phyloP scores from a whole-genome alignment of 2,329 filamentous ascomycete species.

The Huntiella bhutanensis region DNA sequence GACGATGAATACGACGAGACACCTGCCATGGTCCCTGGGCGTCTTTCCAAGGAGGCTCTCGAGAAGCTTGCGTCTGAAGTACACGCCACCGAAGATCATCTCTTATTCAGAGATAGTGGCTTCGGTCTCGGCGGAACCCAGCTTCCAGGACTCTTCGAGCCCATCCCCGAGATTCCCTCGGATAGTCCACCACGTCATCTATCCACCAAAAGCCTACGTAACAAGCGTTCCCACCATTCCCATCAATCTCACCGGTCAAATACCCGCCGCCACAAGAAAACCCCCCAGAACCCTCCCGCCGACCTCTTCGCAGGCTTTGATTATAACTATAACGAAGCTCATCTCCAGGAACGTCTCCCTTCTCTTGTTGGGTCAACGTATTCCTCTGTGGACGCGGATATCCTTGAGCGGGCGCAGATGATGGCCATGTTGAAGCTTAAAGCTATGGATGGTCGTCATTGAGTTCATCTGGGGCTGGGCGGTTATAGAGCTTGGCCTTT shows the following conservation, averaged over 20 bases:
- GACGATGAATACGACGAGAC: not conserved
- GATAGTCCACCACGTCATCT: conserved; percentile 8
- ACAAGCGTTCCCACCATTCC: not conserved
- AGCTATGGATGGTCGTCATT: conserved; percentile 2
- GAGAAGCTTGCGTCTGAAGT: conserved; percentile 8
- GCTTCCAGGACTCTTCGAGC: conserved; percentile 18
- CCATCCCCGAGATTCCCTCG: conserved; percentile 11
- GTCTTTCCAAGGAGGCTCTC: conserved; percentile 3
- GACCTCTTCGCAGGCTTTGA: conserved; percentile 10
- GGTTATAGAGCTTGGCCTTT: not conserved
- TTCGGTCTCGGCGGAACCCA: conserved; percentile 19
- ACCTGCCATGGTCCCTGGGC: not conserved
- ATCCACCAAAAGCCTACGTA: not conserved
- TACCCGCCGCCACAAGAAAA: not conserved
- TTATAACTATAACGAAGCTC: conserved; percentile 3
- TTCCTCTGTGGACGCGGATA: conserved; percentile 3
- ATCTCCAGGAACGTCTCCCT: not conserved
- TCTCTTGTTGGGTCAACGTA: conserved; percentile 3
- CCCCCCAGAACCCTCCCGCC: not conserved
- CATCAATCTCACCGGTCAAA: not conserved
- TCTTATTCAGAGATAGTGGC: conserved; percentile 20
- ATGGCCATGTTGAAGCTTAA: conserved; percentile 5
- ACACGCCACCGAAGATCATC: conserved; percentile 18
- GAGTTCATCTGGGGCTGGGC: not conserved
- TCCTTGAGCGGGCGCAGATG: conserved; percentile 5